These are phyloP conservation scores for Lanzia echinophila DNA, from an alignment of 2,329 filamentous ascomycete species.

Conservation along the genomic window DNA sequence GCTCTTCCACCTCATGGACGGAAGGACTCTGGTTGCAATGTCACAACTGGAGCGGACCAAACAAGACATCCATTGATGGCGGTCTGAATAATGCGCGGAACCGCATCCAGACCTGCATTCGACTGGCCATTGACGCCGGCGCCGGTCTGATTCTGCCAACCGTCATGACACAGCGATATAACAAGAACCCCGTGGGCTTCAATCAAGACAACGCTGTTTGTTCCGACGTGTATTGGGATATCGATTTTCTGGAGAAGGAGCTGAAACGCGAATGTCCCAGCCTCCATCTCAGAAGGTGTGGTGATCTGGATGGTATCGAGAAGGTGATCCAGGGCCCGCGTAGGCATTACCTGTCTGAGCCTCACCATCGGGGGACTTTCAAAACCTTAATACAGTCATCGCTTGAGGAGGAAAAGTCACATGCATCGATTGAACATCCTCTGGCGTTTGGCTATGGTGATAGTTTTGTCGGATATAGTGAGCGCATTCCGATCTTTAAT, in stretches of 20 bases:
- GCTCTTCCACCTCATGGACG: no score
- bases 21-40: conserved; percentile 18
- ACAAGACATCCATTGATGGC: conserved; percentile 15
- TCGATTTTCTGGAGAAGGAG: conserved; percentile 5
- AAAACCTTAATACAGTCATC: not conserved
- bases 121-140: conserved; percentile 21
- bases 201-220: conserved; percentile 6
- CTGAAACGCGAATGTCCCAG: conserved; percentile 14
- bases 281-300: conserved; percentile 15
- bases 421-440: conserved; percentile 12
- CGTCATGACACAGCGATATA: conserved; percentile 7
- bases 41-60: conserved; percentile 14
- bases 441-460: conserved; percentile 18
- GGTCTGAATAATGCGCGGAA: conserved; percentile 23
- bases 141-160: conserved; percentile 20
- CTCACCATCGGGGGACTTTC: conserved; percentile 12
- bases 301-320: conserved; percentile 15
- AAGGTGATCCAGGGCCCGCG: conserved; percentile 2
- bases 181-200: conserved; percentile 8
- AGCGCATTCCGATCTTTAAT: no score
- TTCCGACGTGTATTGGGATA: conserved; percentile 16
- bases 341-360: conserved; percentile 2
- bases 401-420: not conserved
- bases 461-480: conserved; percentile 16
- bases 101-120: conserved; percentile 21